A percentile compares a stretch with the other conserved stretches of the same genome.
Evolutionary conservation across 2,329 filamentous ascomycete species (phyloP).

Genomic region (Colletotrichum sp.): DNA sequence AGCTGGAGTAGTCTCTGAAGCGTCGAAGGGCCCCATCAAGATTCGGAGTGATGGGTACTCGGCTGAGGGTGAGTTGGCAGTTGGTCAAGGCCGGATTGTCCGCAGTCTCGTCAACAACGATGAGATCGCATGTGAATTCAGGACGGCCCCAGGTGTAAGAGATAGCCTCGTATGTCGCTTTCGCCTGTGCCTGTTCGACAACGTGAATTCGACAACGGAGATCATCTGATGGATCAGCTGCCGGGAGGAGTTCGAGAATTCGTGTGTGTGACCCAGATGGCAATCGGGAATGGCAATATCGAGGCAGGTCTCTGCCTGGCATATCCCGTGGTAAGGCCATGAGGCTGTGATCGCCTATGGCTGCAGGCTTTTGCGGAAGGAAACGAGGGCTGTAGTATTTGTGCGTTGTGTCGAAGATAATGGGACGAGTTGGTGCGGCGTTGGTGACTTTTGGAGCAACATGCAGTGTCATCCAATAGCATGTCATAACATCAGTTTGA

Average conservation of each 20-base stretch:
- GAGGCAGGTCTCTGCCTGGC: neutral
- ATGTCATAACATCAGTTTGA: neutral
- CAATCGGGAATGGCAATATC: neutral
- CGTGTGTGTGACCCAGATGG: neutral
- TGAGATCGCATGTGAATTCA: neutral
- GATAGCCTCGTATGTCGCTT: neutral
- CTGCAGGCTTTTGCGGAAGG: too few species aligned
- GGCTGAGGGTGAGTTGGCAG: accelerated
- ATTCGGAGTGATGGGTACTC: neutral
- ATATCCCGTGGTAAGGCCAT: neutral
- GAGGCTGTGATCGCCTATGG: neutral
- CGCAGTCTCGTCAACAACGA: neutral
- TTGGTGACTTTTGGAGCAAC: neutral
- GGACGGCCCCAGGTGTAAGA: neutral
- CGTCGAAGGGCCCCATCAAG: neutral
- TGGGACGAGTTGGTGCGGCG: neutral
- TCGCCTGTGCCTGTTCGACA: neutral
- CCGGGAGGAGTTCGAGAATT: neutral
- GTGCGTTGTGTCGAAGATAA: too few species aligned
- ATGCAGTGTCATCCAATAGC: neutral
- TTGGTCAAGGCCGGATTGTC: accelerated
- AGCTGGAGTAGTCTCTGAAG: neutral
- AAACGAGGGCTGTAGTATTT: too few species aligned
- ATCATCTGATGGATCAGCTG: neutral
- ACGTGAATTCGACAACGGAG: neutral